Evolutionary conservation across 108 stramenopile species (phyloP).

Genomic region (Cyclostephanos tholiformis): DNA sequence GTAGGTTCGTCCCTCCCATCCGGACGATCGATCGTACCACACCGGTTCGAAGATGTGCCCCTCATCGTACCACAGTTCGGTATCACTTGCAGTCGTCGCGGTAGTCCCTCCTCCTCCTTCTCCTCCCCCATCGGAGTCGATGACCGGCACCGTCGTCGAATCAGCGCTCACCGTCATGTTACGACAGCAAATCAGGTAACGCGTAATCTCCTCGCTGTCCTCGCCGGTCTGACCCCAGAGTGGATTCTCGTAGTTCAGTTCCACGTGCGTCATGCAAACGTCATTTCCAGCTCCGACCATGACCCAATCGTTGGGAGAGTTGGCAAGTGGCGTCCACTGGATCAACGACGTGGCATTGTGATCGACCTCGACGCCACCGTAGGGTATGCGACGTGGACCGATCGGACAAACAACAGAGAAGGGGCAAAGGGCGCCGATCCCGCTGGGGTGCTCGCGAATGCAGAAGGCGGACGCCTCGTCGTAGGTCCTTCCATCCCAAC

Average conservation of each 20-base stretch:
- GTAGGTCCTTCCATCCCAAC: slow-evolving; percentile 27
- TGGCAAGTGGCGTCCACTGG: slow-evolving; percentile 27
- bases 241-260: slow-evolving; percentile 18
- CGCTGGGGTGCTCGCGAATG: not conserved
- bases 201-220: slow-evolving; percentile 36
- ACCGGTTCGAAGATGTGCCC: not conserved
- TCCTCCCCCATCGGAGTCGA: no score
- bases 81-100: no score
- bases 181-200: slow-evolving; percentile 28
- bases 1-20: slow-evolving; percentile 28
- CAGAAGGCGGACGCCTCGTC: slow-evolving; percentile 18
- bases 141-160: no score
- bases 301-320: slow-evolving; percentile 36
- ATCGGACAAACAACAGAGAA: slow-evolving; percentile 33
- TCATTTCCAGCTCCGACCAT: slow-evolving; percentile 9
- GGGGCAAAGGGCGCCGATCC: slow-evolving; percentile 9
- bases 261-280: slow-evolving; percentile 21
- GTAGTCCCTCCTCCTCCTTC: no score
- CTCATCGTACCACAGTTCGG: no score
- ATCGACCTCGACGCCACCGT: slow-evolving; percentile 16
- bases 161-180: not conserved
- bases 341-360: not conserved
- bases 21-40: slow-evolving; percentile 6
- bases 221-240: slow-evolving; percentile 34
- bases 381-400: slow-evolving; percentile 22